These are phyloP conservation scores for Candida sojae DNA, from an alignment of 1,139 yeast species.

Conservation along the genomic window DNA sequence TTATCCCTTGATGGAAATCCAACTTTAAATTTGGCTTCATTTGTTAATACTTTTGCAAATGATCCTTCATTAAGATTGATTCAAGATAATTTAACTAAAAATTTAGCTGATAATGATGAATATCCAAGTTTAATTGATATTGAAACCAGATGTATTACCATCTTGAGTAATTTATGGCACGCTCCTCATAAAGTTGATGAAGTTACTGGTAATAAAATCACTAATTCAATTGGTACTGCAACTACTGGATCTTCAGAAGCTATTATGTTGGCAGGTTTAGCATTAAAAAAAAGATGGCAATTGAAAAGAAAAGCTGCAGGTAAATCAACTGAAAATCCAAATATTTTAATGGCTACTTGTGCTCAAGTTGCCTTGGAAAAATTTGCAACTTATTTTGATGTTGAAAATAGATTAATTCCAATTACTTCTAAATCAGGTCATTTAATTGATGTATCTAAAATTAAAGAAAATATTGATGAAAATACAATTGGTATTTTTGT, in stretches of 20 bases:
- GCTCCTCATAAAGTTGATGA: slow-evolving; percentile 49
- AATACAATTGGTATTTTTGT: slow-evolving; percentile 92
- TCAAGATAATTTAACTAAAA: slow-evolving; percentile 74
- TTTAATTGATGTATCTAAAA: slow-evolving; percentile 59
- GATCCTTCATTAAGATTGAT: slow-evolving; percentile 49
- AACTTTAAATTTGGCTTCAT: slow-evolving; percentile 80
- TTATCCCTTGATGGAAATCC: slow-evolving; percentile 84
- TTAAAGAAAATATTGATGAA: slow-evolving; percentile 73
- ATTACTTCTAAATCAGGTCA: slow-evolving; percentile 62
- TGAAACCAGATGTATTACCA: slow-evolving; percentile 81
- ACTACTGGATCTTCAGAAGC: slow-evolving; percentile 96
- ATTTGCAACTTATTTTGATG: slow-evolving; percentile 92
- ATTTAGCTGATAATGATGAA: slow-evolving; percentile 91
- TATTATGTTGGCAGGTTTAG: slow-evolving; percentile 88
- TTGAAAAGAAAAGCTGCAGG: slow-evolving; percentile 60
- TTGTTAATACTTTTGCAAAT: slow-evolving; percentile 75
- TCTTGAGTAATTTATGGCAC: slow-evolving; percentile 79
- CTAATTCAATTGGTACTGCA: slow-evolving; percentile 76
- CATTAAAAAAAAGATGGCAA: slow-evolving; percentile 90
- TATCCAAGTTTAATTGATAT: slow-evolving; percentile 83
- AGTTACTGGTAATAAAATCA: slow-evolving; percentile 27
- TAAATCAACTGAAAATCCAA: slow-evolving; percentile 65
- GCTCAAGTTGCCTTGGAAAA: slow-evolving; percentile 95
- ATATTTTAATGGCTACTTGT: slow-evolving; percentile 91
- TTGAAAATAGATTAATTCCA: slow-evolving; percentile 76